These are phyloP conservation scores for Xylariaceae sp. DNA, from an alignment of 2,329 filamentous ascomycete species.

Conservation along the genomic window DNA sequence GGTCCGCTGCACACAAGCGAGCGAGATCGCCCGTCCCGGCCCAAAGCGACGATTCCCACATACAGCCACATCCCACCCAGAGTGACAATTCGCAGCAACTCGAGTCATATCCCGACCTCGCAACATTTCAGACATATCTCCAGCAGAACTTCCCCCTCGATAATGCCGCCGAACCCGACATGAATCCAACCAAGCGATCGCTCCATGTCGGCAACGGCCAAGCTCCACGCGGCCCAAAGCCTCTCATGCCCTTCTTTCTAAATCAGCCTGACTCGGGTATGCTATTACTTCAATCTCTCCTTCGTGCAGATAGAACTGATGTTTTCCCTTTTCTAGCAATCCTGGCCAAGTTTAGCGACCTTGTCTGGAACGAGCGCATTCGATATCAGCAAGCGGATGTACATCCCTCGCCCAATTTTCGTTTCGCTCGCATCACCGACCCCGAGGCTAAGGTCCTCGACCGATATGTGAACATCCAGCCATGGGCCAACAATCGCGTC, in stretches of 20 bases:
- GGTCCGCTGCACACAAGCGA: constrained; percentile 45
- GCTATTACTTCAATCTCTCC: constrained; percentile 23
- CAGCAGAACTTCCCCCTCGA: too few species aligned
- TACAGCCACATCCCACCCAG: constrained; percentile 33
- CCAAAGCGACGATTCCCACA: constrained; percentile 20
- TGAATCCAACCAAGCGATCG: constrained; percentile 15
- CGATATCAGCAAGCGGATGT: constrained; percentile 40
- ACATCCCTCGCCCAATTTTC: constrained; percentile 36
- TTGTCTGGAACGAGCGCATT: constrained; percentile 50
- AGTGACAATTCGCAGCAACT: too few species aligned
- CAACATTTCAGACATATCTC: too few species aligned
- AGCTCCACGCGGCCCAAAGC: constrained; percentile 11
- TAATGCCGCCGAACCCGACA: constrained; percentile 27
- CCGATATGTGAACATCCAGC: constrained; percentile 85
- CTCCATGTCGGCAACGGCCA: constrained; percentile 22
- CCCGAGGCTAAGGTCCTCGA: constrained; percentile 62
- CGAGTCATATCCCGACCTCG: too few species aligned
- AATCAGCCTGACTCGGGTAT: constrained; percentile 44
- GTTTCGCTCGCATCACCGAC: constrained; percentile 50
- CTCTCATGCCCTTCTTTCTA: constrained; percentile 49
- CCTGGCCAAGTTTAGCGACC: constrained; percentile 48
- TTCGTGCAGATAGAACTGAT: constrained; percentile 7
- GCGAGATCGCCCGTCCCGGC: constrained; percentile 38
- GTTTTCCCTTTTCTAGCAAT: constrained; percentile 38
- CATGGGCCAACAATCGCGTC: constrained; percentile 83